Percentiles rank a stretch among this genome's conserved stretches.
phyloP scores from a whole-genome alignment of 805 yeast genomes.

The Ogataea kodamae region DNA sequence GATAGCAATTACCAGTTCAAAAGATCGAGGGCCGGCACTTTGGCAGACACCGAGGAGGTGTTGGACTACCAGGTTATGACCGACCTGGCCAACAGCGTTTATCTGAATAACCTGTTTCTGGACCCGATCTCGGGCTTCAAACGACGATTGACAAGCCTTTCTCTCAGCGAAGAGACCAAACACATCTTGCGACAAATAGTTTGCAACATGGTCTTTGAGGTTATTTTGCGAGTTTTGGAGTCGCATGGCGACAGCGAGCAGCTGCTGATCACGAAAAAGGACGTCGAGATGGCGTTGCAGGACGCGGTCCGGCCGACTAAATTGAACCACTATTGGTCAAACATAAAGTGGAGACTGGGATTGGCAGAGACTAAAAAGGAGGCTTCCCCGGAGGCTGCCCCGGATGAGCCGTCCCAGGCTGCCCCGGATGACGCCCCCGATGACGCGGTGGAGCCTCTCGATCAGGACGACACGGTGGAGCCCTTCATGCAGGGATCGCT shows the following conservation, averaged over 20 bases:
- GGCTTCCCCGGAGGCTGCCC: slow-evolving; percentile 5
- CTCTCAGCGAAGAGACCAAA: slow-evolving; percentile 11
- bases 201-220: slow-evolving; percentile 15
- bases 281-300: slow-evolving; percentile 10
- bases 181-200: slow-evolving; percentile 13
- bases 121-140: slow-evolving; percentile 8
- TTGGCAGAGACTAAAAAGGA: slow-evolving; percentile 6
- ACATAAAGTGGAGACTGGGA: slow-evolving; percentile 15
- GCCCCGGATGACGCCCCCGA: slow-evolving; percentile 7
- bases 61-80: slow-evolving; percentile 14
- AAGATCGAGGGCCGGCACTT: slow-evolving; percentile 10
- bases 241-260: slow-evolving; percentile 6
- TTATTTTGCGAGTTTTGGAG: slow-evolving; percentile 15
- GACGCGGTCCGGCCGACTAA: slow-evolving; percentile 9
- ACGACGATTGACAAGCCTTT: slow-evolving; percentile 10
- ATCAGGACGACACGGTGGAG: slow-evolving; percentile 9
- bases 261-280: slow-evolving; percentile 7
- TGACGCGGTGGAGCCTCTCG: neutral
- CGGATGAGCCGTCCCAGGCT: too few relatives aligned
- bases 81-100: slow-evolving; percentile 14
- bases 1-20: slow-evolving; percentile 15
- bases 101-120: slow-evolving; percentile 8
- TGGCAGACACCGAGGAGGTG: slow-evolving; percentile 12
- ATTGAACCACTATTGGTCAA: slow-evolving; percentile 21
- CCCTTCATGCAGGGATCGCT: slow-evolving; percentile 15